Conservation (phyloP, 345 rosid species). For the Citropsis articulata region DNA sequence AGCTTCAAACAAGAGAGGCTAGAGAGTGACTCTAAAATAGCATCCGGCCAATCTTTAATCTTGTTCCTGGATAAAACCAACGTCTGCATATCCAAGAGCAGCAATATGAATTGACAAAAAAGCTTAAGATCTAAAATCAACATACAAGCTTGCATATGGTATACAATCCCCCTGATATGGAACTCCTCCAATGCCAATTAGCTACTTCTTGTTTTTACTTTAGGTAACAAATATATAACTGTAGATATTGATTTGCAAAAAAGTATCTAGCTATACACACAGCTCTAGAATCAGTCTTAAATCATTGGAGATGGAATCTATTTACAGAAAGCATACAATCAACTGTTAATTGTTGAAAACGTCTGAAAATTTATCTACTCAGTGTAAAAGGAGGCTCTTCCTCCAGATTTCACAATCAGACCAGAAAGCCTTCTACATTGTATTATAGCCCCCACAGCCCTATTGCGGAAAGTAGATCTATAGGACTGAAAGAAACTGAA, state of each 20-base stretch:
- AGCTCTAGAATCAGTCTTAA: too few species aligned
- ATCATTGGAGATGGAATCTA: too few species aligned
- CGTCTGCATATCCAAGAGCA: constrained; percentile 45
- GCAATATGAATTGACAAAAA: not conserved
- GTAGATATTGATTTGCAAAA: too few species aligned
- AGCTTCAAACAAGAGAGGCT: constrained; percentile 74
- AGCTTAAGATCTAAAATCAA: not conserved
- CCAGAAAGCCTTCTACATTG: not conserved
- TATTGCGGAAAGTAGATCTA: not conserved
- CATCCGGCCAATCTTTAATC: constrained; percentile 79
- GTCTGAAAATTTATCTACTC: not conserved
- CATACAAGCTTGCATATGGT: not conserved
- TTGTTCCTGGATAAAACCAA: constrained; percentile 77
- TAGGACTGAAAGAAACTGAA: not conserved
- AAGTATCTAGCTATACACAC: too few species aligned
- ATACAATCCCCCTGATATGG: not conserved
- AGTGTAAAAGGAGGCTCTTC: not conserved
- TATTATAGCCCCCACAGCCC: not conserved
- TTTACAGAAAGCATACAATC: not conserved
- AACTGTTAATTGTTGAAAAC: not conserved
- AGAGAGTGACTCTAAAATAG: constrained; percentile 57
- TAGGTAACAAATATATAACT: too few species aligned
- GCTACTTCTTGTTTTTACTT: too few species aligned
- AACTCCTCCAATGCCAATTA: not conserved
- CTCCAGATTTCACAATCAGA: not conserved